A percentile compares a stretch with the other conserved stretches of the same genome.
phyloP scores from a whole-genome alignment of 1,139 yeast genomes.

The Taphrina pruni region DNA sequence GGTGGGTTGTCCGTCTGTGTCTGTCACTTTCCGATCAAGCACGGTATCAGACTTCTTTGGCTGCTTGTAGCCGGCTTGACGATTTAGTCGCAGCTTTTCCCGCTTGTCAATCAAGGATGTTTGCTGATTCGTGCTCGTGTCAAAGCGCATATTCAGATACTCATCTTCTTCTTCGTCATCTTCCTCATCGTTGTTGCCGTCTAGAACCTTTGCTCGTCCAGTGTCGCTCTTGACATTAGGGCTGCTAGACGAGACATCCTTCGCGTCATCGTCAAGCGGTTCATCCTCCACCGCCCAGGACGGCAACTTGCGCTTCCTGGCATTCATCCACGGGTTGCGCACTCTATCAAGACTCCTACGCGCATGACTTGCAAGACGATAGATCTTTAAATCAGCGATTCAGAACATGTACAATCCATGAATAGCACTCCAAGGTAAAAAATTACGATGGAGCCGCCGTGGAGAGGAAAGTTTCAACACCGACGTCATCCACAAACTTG shows the following conservation, averaged over 20 bases:
- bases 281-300: conserved; percentile 23
- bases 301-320: conserved; percentile 32
- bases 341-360: too few relatives aligned
- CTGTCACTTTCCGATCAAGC: conserved; percentile 2
- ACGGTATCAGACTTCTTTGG: neutral
- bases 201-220: neutral
- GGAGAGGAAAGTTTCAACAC: too few relatives aligned
- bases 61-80: conserved; percentile 38
- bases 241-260: neutral
- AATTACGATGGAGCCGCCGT: too few relatives aligned
- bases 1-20: conserved; percentile 42
- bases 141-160: conserved; percentile 49
- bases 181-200: conserved; percentile 40
- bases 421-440: too few relatives aligned
- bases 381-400: too few relatives aligned
- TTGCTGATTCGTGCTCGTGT: conserved; percentile 36
- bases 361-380: too few relatives aligned
- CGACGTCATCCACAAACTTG: too few relatives aligned
- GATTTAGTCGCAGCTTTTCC: conserved; percentile 27
- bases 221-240: neutral
- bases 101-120: conserved; percentile 8
- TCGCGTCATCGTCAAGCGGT: neutral
- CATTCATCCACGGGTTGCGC: neutral
- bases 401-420: too few relatives aligned
- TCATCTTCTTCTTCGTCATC: conserved; percentile 47